Conservation (phyloP, 768 basidiomycete genomes). For the Tylopilus intermedius region DNA sequence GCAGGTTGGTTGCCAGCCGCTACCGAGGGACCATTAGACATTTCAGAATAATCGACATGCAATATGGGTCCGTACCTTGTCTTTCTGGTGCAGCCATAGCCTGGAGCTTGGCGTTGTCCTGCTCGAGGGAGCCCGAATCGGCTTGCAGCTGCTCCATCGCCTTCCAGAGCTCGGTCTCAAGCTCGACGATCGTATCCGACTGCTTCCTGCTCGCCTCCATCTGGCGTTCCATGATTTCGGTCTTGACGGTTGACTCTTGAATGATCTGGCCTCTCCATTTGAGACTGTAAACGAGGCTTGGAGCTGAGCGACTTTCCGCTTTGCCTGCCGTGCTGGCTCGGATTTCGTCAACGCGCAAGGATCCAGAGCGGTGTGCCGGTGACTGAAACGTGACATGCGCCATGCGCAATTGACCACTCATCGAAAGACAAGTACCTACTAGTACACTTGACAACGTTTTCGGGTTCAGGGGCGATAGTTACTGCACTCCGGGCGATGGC, state of each 20-base stretch:
- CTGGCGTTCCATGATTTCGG: slow-evolving; percentile 90
- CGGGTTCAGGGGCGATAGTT: slow-evolving; percentile 67
- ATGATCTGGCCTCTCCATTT: slow-evolving; percentile 83
- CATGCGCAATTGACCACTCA: neutral
- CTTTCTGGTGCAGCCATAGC: slow-evolving; percentile 60
- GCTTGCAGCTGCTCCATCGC: slow-evolving; percentile 88
- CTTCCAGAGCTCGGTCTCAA: slow-evolving; percentile 77
- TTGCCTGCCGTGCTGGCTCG: slow-evolving; percentile 84
- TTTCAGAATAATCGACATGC: neutral
- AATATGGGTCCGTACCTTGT: slow-evolving; percentile 53
- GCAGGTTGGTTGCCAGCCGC: slow-evolving; percentile 46
- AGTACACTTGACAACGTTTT: slow-evolving; percentile 74
- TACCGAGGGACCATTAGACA: slow-evolving; percentile 8
- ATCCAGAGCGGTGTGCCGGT: slow-evolving; percentile 83
- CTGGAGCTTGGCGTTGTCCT: slow-evolving; percentile 85
- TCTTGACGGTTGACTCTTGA: slow-evolving; percentile 87
- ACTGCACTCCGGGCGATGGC: slow-evolving; percentile 63
- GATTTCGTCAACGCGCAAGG: slow-evolving; percentile 71
- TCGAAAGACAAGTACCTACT: slow-evolving; percentile 42
- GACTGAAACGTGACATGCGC: slow-evolving; percentile 31
- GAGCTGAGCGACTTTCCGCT: slow-evolving; percentile 77
- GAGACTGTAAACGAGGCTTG: slow-evolving; percentile 76
- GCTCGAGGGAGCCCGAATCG: slow-evolving; percentile 80
- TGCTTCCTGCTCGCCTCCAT: slow-evolving; percentile 91
- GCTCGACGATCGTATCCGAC: slow-evolving; percentile 73